Conservation (phyloP, 225 moss, liverwort and hornwort genomes). For the Pleurozium schreberi region DNA sequence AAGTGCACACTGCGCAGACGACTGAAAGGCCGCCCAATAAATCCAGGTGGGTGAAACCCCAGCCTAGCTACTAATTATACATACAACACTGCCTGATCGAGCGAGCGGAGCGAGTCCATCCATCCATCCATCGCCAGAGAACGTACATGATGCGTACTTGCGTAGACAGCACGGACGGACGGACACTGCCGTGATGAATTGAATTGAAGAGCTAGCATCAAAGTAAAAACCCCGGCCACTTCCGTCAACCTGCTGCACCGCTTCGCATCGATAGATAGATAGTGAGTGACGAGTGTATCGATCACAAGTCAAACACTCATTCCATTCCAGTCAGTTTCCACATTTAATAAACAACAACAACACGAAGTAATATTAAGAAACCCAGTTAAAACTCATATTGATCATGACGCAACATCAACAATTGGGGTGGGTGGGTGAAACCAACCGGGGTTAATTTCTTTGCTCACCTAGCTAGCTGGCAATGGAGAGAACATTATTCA, state of each 20-base stretch:
- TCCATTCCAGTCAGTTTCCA: neutral
- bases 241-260: neutral
- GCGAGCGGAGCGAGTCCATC: no score
- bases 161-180: neutral
- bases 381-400: neutral
- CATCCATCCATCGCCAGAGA: neutral
- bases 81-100: neutral
- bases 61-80: neutral
- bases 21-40: neutral
- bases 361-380: neutral
- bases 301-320: neutral
- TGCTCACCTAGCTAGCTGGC: neutral
- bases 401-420: neutral
- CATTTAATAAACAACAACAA: neutral
- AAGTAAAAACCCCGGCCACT: neutral
- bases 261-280: neutral
- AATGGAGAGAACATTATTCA: no score
- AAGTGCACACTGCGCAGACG: neutral
- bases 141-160: no score
- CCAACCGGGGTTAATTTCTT: neutral
- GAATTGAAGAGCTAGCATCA: neutral
- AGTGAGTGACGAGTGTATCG: no score
- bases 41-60: neutral
- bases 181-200: no score
- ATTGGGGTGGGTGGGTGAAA: neutral